Conservation (phyloP, 2,329 filamentous ascomycete genomes). For the Colletotrichum filicis region DNA sequence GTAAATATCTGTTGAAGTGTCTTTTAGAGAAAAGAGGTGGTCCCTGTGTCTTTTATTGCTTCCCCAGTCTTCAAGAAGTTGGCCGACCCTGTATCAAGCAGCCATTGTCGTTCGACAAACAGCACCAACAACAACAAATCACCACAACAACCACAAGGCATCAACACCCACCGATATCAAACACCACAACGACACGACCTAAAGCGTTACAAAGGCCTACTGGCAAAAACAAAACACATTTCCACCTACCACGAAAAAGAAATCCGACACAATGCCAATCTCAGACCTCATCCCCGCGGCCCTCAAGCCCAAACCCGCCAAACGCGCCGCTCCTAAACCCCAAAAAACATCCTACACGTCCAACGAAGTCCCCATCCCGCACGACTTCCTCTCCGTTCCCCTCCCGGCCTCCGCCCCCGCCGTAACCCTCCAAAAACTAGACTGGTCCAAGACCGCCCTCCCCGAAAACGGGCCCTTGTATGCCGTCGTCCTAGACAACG, state of each 20-base stretch:
- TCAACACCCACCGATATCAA: background rate
- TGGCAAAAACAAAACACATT: too few relatives aligned
- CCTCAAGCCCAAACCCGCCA: constrained; percentile 9
- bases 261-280: background rate
- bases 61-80: background rate
- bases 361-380: constrained; percentile 48
- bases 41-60: background rate
- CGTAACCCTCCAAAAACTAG: constrained; percentile 56
- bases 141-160: background rate
- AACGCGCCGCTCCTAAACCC: background rate
- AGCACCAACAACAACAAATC: background rate
- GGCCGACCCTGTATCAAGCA: background rate
- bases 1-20: background rate
- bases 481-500: constrained; percentile 70
- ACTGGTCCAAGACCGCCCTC: constrained; percentile 61
- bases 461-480: constrained; percentile 63
- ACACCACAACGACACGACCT: background rate
- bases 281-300: background rate
- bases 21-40: background rate
- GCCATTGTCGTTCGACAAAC: background rate
- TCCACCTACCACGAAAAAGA: too few relatives aligned
- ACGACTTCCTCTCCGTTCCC: constrained; percentile 54
- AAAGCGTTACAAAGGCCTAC: background rate
- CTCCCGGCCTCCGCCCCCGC: constrained; percentile 48
- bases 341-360: constrained; percentile 43